Evolutionary conservation across 1,139 yeast species (phyloP).

Genomic region (Petasospora fabianii): DNA sequence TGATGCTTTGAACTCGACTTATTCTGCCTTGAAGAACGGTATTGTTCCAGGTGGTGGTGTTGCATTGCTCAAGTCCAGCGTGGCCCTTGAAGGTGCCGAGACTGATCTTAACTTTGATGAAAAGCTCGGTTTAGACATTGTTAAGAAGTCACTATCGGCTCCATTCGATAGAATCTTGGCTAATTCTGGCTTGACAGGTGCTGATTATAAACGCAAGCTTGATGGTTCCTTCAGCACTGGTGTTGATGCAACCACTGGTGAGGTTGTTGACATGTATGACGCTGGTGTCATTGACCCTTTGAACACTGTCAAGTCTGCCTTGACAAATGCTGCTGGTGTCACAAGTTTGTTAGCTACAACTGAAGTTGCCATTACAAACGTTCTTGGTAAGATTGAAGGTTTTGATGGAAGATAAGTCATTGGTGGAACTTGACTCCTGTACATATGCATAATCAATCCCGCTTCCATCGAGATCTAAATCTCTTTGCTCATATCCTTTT

Average conservation of each 20-base stretch:
- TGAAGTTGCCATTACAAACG: slow-evolving; percentile 26
- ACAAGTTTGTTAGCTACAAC: slow-evolving; percentile 26
- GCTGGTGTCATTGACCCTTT: slow-evolving; percentile 28
- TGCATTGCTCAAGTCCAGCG: slow-evolving; percentile 23
- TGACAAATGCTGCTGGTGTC: slow-evolving; percentile 26
- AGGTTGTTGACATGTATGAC: slow-evolving; percentile 26
- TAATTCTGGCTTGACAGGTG: slow-evolving; percentile 22
- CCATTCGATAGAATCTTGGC: slow-evolving; percentile 25
- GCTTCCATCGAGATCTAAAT: too few relatives aligned
- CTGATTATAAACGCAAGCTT: slow-evolving; percentile 13
- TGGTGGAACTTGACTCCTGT: too few relatives aligned
- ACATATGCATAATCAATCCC: too few relatives aligned
- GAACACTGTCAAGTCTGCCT: slow-evolving; percentile 23
- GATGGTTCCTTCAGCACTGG: slow-evolving; percentile 19
- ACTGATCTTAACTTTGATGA: slow-evolving; percentile 19
- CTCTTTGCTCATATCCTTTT: too few relatives aligned
- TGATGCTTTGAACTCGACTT: slow-evolving; percentile 27
- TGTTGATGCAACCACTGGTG: slow-evolving; percentile 26
- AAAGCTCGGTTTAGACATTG: slow-evolving; percentile 22
- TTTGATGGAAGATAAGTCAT: slow-evolving; percentile 7
- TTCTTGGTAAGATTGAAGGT: slow-evolving; percentile 26
- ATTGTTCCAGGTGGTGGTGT: slow-evolving; percentile 29
- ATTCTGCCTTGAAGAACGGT: slow-evolving; percentile 25
- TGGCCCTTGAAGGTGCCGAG: slow-evolving; percentile 13
- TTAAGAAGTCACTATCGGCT: slow-evolving; percentile 18